Evolutionary conservation across 768 basidiomycete genomes (phyloP), one percentile per base, ranked within the genome.

Genomic region (Suillus brevipes): DNA sequence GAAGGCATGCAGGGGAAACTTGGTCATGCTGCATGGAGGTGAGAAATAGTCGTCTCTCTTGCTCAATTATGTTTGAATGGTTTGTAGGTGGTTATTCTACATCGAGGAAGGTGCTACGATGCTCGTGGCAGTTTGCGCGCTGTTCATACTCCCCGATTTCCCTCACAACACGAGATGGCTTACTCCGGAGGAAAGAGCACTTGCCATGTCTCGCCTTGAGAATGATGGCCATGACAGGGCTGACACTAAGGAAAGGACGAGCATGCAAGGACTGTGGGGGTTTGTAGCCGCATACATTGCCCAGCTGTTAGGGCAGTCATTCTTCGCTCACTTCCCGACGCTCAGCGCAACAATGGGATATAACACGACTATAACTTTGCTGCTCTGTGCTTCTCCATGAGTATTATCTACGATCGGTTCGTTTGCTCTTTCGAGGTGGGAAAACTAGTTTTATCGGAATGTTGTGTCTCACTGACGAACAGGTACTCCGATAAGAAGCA

Each of bases 401-500:
- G 70, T 66, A 18, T 75, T 78, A 49, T 69, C 73, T 1, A 73
- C 73, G 10, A 57, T 77, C 28, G 65, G 71, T 38, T 78, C 81
- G 0, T 75, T 83, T n/a, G 50, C 50, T 23, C 40, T 64, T 3
- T 37, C 66, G 4, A 58, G 55, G 62, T 63, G 18, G 31, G 63
- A 55, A 28, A 58, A 61, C 14, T 25, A 36, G 47, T 16, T 45
- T 49, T 23, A 10, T 53, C 1, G 40, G 31, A 3, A 7, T 6
- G 64, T 50, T 0, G 16, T 20, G 36, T 10, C 63, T 69, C 16
- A 73, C 28, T 12, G 20, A 20, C 7, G 10, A 34, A 9, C 28
- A 85, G 87, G 65, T 89, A 91, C 77, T 90, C 91, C 0, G 92
- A 95, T 75, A 77, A 77, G 68, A 78, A 75, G 6, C 82, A 82